Percentiles rank a stretch among this genome's conserved stretches.
These are phyloP conservation scores for Atkinsonella texensis DNA, from an alignment of 2,329 filamentous ascomycete species.

Conservation along the genomic window DNA sequence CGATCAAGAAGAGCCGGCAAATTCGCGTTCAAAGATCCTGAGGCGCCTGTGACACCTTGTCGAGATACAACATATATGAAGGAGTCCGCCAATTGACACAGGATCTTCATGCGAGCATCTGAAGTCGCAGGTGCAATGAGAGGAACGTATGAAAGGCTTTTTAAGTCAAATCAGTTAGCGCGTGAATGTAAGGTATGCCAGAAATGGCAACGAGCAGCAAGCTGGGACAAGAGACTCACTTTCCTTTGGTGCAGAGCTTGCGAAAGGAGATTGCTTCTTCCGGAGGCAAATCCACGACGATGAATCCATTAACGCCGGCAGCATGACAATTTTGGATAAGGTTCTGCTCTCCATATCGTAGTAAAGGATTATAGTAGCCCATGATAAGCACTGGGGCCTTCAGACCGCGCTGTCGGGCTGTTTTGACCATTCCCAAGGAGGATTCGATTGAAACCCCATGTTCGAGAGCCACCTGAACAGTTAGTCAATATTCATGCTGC, in stretches of 20 bases:
- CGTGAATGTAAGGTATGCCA: background rate
- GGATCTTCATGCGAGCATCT: constrained; percentile 83
- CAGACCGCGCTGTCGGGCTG: constrained; percentile 66
- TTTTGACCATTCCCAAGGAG: constrained; percentile 72
- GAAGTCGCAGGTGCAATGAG: constrained; percentile 91
- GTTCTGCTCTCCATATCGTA: constrained; percentile 87
- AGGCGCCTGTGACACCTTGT: constrained; percentile 92
- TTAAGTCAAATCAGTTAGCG: background rate
- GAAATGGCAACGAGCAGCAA: background rate
- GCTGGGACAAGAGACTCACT: constrained; percentile 33
- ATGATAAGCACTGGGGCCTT: constrained; percentile 80
- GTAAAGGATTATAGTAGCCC: constrained; percentile 97
- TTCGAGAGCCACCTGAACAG: constrained; percentile 51
- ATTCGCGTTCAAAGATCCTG: constrained; percentile 67
- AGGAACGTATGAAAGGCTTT: constrained; percentile 84
- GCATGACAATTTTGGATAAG: constrained; percentile 74
- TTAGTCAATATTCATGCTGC: constrained; percentile 2
- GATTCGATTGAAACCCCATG: constrained; percentile 78
- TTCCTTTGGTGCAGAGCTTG: constrained; percentile 65
- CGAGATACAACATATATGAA: constrained; percentile 98
- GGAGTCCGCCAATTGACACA: constrained; percentile 93
- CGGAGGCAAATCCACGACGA: constrained; percentile 88
- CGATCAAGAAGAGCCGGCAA: constrained; percentile 71
- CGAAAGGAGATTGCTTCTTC: constrained; percentile 93
- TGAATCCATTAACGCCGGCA: constrained; percentile 88